A percentile compares a stretch with the other conserved stretches of the same genome.
Conservation (phyloP, 768 basidiomycete genomes). For the Suillus spraguei region DNA sequence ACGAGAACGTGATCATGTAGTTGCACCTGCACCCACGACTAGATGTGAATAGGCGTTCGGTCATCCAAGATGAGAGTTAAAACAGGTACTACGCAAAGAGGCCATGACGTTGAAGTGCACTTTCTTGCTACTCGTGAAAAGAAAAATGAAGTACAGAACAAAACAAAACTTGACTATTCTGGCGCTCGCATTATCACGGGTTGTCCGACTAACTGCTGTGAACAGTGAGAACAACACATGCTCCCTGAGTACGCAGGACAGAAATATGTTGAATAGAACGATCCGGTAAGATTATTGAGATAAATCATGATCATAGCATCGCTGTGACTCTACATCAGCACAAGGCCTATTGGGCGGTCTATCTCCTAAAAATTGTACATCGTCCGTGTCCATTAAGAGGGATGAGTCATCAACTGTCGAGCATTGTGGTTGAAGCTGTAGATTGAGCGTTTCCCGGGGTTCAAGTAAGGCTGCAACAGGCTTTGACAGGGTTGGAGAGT, state of each 20-base stretch:
- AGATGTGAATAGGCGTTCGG: not conserved
- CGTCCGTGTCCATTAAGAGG: not conserved
- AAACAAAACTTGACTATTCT: not conserved
- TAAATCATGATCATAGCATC: not conserved
- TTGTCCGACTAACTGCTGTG: not conserved
- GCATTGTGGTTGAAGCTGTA: not conserved
- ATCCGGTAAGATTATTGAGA: not conserved
- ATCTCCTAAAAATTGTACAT: not conserved
- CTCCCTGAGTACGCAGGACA: not conserved
- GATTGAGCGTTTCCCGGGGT: not conserved
- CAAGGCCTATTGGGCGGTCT: not conserved
- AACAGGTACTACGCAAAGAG: not conserved
- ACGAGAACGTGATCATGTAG: not conserved
- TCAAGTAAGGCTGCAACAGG: not conserved
- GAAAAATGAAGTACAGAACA: not conserved
- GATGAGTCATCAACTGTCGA: not conserved
- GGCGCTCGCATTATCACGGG: not conserved
- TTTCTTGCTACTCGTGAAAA: not conserved
- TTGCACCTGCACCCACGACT: not conserved
- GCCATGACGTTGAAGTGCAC: not conserved
- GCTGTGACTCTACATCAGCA: slow-evolving; percentile 1
- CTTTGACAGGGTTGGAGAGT: not conserved
- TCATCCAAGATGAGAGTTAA: not conserved
- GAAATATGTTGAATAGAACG: no score
- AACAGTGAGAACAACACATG: not conserved